Conservation (phyloP, 2,329 filamentous ascomycete species). For the Calonectria pseudoreteaudii region DNA sequence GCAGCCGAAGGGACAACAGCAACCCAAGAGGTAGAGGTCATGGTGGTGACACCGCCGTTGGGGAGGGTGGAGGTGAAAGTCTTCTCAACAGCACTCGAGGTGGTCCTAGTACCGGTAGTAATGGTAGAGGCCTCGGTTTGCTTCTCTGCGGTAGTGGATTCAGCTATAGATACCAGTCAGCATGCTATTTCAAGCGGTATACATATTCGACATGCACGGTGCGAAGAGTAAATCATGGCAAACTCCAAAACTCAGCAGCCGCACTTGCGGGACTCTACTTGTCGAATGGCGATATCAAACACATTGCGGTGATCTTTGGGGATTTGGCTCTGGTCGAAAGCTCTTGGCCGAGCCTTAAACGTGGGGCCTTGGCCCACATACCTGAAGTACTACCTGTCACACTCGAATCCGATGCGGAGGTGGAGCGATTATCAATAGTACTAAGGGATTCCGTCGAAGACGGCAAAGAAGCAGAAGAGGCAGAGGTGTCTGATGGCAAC, state of each 20-base stretch:
- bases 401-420: constrained; percentile 27
- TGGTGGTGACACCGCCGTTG: constrained; percentile 57
- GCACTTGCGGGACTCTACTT: constrained; percentile 39
- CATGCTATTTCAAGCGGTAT: not conserved
- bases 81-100: constrained; percentile 51
- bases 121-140: constrained; percentile 43
- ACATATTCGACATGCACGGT: not conserved
- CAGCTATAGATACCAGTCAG: constrained; percentile 20
- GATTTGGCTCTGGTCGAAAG: constrained; percentile 23
- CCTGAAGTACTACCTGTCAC: constrained; percentile 39
- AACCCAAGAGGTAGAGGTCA: constrained; percentile 64
- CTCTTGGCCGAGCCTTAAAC: constrained; percentile 23
- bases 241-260: constrained; percentile 22
- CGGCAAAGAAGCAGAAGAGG: constrained; percentile 40
- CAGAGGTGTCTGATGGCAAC: constrained; percentile 44
- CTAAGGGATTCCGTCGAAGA: constrained; percentile 42
- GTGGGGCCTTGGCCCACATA: constrained; percentile 45
- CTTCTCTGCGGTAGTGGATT: constrained; percentile 35
- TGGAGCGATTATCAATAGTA: constrained; percentile 25
- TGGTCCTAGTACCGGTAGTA: constrained; percentile 49
- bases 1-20: constrained; percentile 53
- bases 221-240: constrained; percentile 18
- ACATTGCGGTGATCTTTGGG: constrained; percentile 34
- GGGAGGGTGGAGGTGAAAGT: constrained; percentile 60
- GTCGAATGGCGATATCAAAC: constrained; percentile 13